phyloP scores from a whole-genome alignment of 441 rosid species.

The Isatis lusitanica region DNA sequence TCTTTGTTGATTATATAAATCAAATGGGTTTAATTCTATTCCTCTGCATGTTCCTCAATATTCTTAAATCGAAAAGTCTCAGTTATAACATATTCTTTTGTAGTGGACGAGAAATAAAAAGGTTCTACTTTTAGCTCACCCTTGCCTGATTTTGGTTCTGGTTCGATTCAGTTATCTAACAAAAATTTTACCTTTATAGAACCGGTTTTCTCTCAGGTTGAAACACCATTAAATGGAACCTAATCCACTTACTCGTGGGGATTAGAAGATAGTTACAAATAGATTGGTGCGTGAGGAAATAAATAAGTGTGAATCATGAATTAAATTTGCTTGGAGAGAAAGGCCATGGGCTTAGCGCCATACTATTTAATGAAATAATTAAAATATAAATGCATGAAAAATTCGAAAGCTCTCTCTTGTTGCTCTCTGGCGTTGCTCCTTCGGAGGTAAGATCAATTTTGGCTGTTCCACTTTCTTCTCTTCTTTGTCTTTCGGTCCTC shows the following conservation, averaged over 20 bases:
- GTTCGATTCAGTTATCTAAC: not conserved
- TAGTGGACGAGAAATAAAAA: conserved; percentile 1
- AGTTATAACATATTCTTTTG: not conserved
- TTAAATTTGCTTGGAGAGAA: not conserved
- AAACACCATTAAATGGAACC: not conserved
- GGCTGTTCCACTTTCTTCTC: conserved; percentile 5
- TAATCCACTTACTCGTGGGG: not conserved
- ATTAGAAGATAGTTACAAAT: not conserved
- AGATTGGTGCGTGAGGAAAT: not conserved
- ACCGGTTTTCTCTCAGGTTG: not conserved
- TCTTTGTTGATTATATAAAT: conserved; percentile 3
- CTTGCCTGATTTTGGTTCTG: not conserved
- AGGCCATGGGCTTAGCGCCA: conserved; percentile 14
- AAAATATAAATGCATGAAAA: conserved; percentile 36
- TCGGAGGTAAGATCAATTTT: conserved; percentile 33
- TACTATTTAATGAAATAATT: not conserved
- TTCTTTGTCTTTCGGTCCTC: not conserved
- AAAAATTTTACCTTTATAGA: not conserved
- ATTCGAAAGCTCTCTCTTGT: conserved; percentile 26
- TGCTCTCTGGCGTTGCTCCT: conserved; percentile 32
- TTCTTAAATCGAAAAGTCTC: not conserved
- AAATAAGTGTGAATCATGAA: not conserved
- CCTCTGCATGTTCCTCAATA: conserved; percentile 16
- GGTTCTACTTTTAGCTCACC: not conserved
- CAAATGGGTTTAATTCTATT: not conserved